Conservation (phyloP, 139 green algal genomes). For the Astrephomene gubernaculifera region DNA sequence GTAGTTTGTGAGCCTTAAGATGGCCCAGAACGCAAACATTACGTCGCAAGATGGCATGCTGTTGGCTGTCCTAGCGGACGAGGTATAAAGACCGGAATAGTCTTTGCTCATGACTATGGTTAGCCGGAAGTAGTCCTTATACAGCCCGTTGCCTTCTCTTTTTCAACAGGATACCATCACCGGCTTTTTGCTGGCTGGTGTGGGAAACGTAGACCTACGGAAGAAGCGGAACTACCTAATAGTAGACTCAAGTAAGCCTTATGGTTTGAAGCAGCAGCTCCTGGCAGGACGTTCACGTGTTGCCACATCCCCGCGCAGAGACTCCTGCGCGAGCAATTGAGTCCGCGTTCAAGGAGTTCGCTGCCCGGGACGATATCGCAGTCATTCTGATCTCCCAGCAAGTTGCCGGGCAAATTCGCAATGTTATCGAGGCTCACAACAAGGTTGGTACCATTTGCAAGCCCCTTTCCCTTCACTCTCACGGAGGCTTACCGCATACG, state of each 20-base stretch:
- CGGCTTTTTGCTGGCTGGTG: conserved; percentile 96
- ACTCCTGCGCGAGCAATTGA: conserved; percentile 79
- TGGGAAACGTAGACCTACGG: conserved; percentile 94
- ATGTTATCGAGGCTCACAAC: conserved; percentile 83
- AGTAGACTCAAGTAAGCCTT: conserved; percentile 90
- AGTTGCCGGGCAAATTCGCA: conserved; percentile 90
- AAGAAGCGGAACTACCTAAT: conserved; percentile 95
- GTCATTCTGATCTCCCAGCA: conserved; percentile 97
- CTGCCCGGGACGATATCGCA: conserved; percentile 91
- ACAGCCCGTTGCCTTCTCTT: conserved; percentile 5
- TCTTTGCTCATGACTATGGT: neutral
- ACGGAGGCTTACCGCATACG: neutral
- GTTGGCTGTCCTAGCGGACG: conserved; percentile 56
- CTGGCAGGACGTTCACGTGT: conserved; percentile 1
- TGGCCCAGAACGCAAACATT: conserved; percentile 20
- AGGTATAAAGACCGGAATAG: conserved; percentile 25
- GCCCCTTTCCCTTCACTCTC: neutral
- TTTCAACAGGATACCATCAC: conserved; percentile 95
- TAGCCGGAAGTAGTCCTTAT: neutral
- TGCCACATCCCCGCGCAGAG: neutral
- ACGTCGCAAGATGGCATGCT: conserved; percentile 31
- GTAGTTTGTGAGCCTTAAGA: neutral
- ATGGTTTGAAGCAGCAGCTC: neutral
- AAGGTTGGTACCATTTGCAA: conserved; percentile 62
- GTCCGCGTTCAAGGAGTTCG: conserved; percentile 95